Conservation (phyloP, 2,329 filamentous ascomycete species). For the Ceratocystis smalleyi region DNA sequence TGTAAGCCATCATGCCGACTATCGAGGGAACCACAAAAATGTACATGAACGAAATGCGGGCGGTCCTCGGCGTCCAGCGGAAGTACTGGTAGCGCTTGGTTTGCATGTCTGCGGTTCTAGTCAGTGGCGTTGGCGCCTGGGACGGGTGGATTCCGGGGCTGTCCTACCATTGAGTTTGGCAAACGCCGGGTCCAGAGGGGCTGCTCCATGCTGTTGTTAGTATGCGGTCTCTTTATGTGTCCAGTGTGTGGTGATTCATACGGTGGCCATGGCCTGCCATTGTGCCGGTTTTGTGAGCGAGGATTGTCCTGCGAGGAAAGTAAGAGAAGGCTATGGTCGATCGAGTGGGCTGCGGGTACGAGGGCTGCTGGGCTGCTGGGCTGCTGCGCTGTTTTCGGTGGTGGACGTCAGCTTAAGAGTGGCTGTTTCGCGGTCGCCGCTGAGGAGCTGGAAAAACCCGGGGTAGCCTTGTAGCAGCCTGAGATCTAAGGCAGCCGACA, state of each 20-base stretch:
- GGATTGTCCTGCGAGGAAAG: neutral
- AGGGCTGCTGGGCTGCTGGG: too few relatives aligned
- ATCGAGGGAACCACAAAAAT: conserved; percentile 55
- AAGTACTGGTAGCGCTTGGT: conserved; percentile 86
- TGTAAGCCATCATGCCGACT: conserved; percentile 57
- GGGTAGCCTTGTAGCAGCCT: conserved; percentile 4
- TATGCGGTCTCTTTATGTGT: neutral
- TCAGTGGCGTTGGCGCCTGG: neutral
- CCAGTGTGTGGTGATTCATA: neutral
- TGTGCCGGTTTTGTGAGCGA: neutral
- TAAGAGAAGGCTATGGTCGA: neutral
- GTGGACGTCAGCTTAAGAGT: too few relatives aligned
- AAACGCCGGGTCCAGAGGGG: conserved; percentile 18
- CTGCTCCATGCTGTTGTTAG: conserved; percentile 2
- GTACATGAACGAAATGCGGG: conserved; percentile 65
- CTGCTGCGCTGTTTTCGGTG: too few relatives aligned
- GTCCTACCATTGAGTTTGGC: conserved; percentile 15
- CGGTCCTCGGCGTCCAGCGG: conserved; percentile 76
- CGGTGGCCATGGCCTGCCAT: conserved; percentile 15
- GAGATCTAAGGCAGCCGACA: neutral
- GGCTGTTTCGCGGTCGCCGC: neutral
- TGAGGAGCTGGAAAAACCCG: neutral
- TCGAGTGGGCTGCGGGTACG: too few relatives aligned
- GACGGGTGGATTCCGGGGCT: neutral
- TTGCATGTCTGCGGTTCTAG: conserved; percentile 49